phyloP scores from a whole-genome alignment of 129 eudicot genomes.

The Oenanthe sinensis region DNA sequence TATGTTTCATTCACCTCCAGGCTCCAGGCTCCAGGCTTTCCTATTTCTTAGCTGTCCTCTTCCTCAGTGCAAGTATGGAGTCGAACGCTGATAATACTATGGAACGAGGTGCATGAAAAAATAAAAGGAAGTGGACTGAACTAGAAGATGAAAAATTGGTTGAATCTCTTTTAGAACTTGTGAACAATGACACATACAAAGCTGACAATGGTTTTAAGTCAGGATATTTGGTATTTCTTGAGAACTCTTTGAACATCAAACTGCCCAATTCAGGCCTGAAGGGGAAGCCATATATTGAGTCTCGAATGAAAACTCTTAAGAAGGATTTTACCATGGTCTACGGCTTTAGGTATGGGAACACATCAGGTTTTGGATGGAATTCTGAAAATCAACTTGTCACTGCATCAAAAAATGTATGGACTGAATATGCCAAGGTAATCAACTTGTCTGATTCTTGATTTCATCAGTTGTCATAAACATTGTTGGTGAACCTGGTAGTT shows the following conservation, averaged over 20 bases:
- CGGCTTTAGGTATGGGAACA: not conserved
- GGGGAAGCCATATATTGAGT: too few species aligned
- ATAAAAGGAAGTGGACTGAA: not conserved
- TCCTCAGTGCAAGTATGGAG: not conserved
- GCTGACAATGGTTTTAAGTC: not conserved
- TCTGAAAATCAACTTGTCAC: not conserved
- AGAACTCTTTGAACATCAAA: too few species aligned
- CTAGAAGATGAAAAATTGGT: not conserved
- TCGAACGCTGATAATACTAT: not conserved
- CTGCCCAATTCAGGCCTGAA: too few species aligned
- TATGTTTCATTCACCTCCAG: too few species aligned
- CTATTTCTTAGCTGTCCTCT: too few species aligned
- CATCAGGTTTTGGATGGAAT: not conserved
- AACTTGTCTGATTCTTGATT: too few species aligned
- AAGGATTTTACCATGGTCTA: too few species aligned
- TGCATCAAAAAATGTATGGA: not conserved
- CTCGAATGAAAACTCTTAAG: too few species aligned
- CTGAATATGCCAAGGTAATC: not conserved
- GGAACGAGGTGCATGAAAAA: not conserved
- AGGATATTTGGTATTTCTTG: too few species aligned
- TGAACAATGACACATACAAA: not conserved
- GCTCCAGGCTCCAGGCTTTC: too few species aligned
- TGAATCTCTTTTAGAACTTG: not conserved
- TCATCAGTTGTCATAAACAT: too few species aligned
- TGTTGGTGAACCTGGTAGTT: too few species aligned